Percentiles rank a stretch among this genome's conserved stretches.
Evolutionary conservation across 768 basidiomycete species (phyloP).

Genomic region (Ramaria rubella): DNA sequence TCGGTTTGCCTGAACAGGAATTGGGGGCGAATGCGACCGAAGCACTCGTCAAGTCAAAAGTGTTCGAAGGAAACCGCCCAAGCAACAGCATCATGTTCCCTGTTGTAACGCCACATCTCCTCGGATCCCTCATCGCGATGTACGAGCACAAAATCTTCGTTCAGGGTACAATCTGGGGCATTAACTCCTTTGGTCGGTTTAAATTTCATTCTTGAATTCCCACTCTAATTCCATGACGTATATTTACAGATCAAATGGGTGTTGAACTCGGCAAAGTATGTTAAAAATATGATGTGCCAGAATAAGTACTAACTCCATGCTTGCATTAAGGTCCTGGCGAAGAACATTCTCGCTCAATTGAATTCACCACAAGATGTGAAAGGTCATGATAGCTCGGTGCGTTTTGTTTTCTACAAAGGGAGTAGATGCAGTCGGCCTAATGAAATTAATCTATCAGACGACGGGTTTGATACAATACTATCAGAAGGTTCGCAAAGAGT

Average conservation of each 20-base stretch:
- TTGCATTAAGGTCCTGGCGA: slow-evolving; percentile 62
- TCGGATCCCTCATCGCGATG: slow-evolving; percentile 84
- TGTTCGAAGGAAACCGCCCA: slow-evolving; percentile 95
- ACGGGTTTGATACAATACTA: slow-evolving; percentile 97
- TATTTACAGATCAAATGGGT: slow-evolving; percentile 87
- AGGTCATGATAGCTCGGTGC: slow-evolving; percentile 82
- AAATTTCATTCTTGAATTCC: neutral
- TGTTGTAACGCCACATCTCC: slow-evolving; percentile 78
- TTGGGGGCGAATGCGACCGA: slow-evolving; percentile 62
- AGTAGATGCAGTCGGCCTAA: slow-evolving; percentile 3
- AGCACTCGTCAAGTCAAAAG: slow-evolving; percentile 90
- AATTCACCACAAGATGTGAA: slow-evolving; percentile 69
- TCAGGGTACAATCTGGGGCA: slow-evolving; percentile 96
- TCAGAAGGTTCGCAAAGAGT: slow-evolving; percentile 81
- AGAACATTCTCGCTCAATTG: slow-evolving; percentile 89
- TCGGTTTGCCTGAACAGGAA: slow-evolving; percentile 29
- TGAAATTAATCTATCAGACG: slow-evolving; percentile 47
- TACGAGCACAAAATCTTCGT: slow-evolving; percentile 99
- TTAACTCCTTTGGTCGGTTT: slow-evolving; percentile 90
- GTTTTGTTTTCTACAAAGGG: slow-evolving; percentile 10
- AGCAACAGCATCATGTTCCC: slow-evolving; percentile 97
- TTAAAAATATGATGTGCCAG: neutral
- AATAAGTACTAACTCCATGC: neutral
- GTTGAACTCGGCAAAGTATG: slow-evolving; percentile 89
- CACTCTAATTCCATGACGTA: slow-evolving; percentile 1